Conservation (phyloP, 1,139 yeast genomes). For the Spencermartinsiella ligniputridi region DNA sequence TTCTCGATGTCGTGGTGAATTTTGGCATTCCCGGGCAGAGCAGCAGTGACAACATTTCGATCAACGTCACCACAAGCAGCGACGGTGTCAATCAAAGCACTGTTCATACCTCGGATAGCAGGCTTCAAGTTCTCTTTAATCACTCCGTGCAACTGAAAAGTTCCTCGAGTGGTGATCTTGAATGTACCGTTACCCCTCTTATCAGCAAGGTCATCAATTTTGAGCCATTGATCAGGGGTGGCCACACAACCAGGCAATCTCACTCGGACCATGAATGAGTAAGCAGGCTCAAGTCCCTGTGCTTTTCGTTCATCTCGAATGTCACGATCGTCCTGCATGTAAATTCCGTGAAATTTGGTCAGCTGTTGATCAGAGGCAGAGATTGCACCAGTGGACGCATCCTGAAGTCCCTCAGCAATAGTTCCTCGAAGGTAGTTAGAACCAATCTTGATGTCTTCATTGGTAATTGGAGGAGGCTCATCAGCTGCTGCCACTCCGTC, state of each 20-base stretch:
- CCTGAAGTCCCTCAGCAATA: constrained; percentile 79
- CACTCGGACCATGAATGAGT: constrained; percentile 92
- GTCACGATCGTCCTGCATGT: constrained; percentile 99
- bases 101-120: constrained; percentile 88
- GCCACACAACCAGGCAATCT: constrained; percentile 94
- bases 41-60: constrained; percentile 91
- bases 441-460: constrained; percentile 89
- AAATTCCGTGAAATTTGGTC: constrained; percentile 96
- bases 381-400: constrained; percentile 85
- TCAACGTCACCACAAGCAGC: constrained; percentile 99
- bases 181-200: constrained; percentile 88
- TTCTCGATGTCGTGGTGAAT: constrained; percentile 71
- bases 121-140: constrained; percentile 87
- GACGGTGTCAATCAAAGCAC: constrained; percentile 84
- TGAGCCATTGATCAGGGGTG: constrained; percentile 82
- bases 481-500: constrained; percentile 79
- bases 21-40: constrained; percentile 78
- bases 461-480: constrained; percentile 93
- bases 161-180: constrained; percentile 94
- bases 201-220: constrained; percentile 78
- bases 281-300: constrained; percentile 92
- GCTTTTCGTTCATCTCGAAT: constrained; percentile 87
- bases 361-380: constrained; percentile 91
- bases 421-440: constrained; percentile 91
- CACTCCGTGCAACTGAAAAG: constrained; percentile 94